Percentiles rank a stretch among this genome's conserved stretches.
phyloP scores from a whole-genome alignment of 768 basidiomycete species.

The Tylopilus cervinicoccineus region DNA sequence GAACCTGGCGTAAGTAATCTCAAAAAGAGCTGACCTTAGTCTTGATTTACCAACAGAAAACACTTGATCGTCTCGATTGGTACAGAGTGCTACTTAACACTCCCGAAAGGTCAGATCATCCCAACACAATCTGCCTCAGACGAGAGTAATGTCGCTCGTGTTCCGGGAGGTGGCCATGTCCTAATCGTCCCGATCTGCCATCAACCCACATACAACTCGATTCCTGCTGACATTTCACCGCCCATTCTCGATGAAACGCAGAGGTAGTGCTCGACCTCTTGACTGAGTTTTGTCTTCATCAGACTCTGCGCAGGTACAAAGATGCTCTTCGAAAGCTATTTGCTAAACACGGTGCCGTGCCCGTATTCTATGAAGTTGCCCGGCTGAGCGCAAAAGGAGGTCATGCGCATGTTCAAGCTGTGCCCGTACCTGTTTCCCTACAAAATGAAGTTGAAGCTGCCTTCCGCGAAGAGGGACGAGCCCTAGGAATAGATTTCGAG shows the following conservation, averaged over 20 bases:
- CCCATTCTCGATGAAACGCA: constrained; percentile 81
- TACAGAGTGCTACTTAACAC: constrained; percentile 86
- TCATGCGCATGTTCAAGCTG: constrained; percentile 89
- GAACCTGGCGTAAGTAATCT: constrained; percentile 64
- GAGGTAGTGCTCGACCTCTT: constrained; percentile 40
- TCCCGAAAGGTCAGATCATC: constrained; percentile 95
- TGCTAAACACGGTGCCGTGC: constrained; percentile 58
- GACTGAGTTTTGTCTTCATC: constrained; percentile 1
- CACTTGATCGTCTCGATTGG: constrained; percentile 96
- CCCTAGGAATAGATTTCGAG: constrained; percentile 71
- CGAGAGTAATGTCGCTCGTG: constrained; percentile 35
- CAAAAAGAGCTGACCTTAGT: background rate
- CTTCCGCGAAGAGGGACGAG: constrained; percentile 68
- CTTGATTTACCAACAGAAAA: constrained; percentile 51
- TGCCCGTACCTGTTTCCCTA: constrained; percentile 68
- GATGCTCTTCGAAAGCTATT: constrained; percentile 68
- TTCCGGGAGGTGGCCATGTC: constrained; percentile 96
- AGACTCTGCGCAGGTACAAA: constrained; percentile 58
- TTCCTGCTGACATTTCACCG: constrained; percentile 71
- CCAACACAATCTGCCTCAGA: constrained; percentile 63
- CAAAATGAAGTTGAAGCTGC: constrained; percentile 61
- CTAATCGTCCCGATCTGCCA: constrained; percentile 93
- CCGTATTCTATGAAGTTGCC: constrained; percentile 87
- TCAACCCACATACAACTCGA: constrained; percentile 80
- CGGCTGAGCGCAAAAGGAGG: constrained; percentile 82